phyloP scores from a whole-genome alignment of 2,329 filamentous ascomycete species.

The Akanthomyces dipterigenus region DNA sequence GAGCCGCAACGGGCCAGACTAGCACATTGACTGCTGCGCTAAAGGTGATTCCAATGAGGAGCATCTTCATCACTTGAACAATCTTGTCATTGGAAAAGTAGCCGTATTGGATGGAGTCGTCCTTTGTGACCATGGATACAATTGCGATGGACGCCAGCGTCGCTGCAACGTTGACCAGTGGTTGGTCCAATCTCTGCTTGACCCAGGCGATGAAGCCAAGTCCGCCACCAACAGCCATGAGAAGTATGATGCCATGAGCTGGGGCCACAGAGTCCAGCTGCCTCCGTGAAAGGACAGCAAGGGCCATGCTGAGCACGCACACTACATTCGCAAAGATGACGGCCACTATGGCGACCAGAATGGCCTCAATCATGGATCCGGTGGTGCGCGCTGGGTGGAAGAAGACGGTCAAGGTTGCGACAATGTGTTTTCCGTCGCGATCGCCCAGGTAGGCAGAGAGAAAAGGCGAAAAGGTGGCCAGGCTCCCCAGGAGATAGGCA shows the following conservation, averaged over 20 bases:
- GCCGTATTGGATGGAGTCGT: constrained; percentile 76
- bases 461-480: constrained; percentile 74
- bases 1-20: constrained; percentile 72
- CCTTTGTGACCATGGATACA: constrained; percentile 85
- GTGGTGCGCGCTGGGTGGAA: constrained; percentile 84
- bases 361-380: constrained; percentile 85
- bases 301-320: constrained; percentile 79
- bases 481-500: constrained; percentile 78
- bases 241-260: constrained; percentile 71
- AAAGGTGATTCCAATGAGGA: constrained; percentile 67
- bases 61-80: constrained; percentile 73
- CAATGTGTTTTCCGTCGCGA: constrained; percentile 88
- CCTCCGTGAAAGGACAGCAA: constrained; percentile 70
- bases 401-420: constrained; percentile 89
- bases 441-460: constrained; percentile 69
- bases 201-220: constrained; percentile 84
- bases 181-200: constrained; percentile 71
- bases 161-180: constrained; percentile 76
- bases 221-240: constrained; percentile 79
- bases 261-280: constrained; percentile 58
- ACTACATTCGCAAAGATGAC: constrained; percentile 66
- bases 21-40: constrained; percentile 70
- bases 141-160: constrained; percentile 83
- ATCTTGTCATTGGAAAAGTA: constrained; percentile 79
- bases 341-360: constrained; percentile 67